A percentile compares a stretch with the other conserved stretches of the same genome.
Evolutionary conservation across 164 flowering plant species (phyloP).

Genomic region (Buxus sempervirens): DNA sequence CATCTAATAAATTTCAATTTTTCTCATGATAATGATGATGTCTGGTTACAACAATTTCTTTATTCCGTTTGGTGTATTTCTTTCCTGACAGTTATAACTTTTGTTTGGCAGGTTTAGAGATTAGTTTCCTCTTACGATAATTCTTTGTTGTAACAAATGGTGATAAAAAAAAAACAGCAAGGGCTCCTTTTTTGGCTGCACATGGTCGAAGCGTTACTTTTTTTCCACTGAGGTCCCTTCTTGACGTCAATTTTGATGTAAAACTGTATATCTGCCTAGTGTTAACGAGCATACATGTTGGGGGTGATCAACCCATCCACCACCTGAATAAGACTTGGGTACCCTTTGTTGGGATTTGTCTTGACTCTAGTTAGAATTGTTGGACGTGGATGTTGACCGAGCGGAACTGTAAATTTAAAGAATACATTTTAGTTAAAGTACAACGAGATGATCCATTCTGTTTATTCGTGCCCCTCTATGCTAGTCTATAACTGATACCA

Average conservation of each 20-base stretch:
- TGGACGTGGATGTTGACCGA: too few species aligned
- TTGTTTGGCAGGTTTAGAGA: slow-evolving; percentile 11
- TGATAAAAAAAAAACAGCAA: background rate
- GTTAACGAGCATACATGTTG: slow-evolving; percentile 4
- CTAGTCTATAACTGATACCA: too few species aligned
- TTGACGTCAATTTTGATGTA: slow-evolving; percentile 4
- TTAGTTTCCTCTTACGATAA: slow-evolving; percentile 2
- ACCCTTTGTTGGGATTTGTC: too few species aligned
- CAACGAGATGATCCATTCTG: too few species aligned
- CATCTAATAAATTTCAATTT: too few species aligned
- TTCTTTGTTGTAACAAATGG: background rate
- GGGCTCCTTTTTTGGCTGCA: background rate
- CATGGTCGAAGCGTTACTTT: background rate
- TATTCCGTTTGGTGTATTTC: background rate
- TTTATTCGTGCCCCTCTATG: too few species aligned
- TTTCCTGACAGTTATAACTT: background rate
- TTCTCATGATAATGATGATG: background rate
- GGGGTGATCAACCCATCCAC: too few species aligned
- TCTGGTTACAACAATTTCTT: background rate
- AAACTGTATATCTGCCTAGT: background rate
- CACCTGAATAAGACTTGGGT: too few species aligned
- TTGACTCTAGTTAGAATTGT: too few species aligned
- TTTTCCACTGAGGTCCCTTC: background rate
- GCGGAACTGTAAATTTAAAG: too few species aligned
- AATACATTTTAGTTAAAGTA: too few species aligned